phyloP scores from a whole-genome alignment of 2,329 filamentous ascomycete species.

The Myriosclerotinia curreyana region DNA sequence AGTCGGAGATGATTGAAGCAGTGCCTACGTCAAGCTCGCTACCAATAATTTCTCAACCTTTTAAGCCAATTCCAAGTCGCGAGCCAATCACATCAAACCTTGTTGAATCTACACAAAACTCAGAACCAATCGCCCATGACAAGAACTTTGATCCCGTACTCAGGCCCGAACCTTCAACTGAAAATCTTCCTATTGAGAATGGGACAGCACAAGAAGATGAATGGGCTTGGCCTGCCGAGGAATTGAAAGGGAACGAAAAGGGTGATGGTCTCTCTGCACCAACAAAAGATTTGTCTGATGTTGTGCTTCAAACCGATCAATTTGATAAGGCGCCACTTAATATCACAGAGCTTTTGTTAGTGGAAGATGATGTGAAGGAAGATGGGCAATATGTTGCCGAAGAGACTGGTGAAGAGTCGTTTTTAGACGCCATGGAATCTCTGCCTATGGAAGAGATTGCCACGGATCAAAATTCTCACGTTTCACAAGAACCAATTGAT shows the following conservation, averaged over 20 bases:
- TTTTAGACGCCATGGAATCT: conserved; percentile 8
- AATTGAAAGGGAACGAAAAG: background rate
- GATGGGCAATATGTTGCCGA: background rate
- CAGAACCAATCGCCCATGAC: conserved; percentile 10
- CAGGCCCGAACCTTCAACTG: background rate
- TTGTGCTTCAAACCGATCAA: background rate
- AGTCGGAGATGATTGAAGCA: background rate
- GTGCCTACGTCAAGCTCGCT: background rate
- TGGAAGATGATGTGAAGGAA: background rate
- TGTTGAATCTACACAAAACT: conserved; percentile 1
- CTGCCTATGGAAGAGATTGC: background rate
- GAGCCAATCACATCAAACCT: background rate
- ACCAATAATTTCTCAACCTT: background rate
- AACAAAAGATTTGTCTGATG: background rate
- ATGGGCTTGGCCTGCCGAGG: background rate
- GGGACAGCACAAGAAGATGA: background rate
- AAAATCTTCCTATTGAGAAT: background rate
- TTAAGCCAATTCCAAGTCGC: background rate
- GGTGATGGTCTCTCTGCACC: background rate
- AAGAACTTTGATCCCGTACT: background rate
- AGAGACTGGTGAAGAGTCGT: background rate
- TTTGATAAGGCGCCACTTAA: background rate
- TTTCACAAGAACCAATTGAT: background rate
- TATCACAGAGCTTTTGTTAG: background rate
- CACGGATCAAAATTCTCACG: background rate